A percentile compares a stretch with the other conserved stretches of the same genome.
Evolutionary conservation across 202 grass and related monocot species (phyloP).

Genomic region (Musa balbisiana): DNA sequence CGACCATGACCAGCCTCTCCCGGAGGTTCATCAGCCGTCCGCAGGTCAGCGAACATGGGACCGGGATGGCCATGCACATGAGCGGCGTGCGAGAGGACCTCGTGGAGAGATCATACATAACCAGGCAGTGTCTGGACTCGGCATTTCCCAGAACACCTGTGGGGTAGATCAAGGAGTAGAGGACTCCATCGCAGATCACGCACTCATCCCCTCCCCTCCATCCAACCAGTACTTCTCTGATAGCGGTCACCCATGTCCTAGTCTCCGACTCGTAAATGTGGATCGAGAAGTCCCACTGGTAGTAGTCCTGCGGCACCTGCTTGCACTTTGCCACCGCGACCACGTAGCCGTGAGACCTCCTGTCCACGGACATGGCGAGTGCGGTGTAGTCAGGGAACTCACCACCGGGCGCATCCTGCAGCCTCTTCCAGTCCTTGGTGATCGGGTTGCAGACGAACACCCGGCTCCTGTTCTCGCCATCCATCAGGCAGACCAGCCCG

Average conservation of each 20-base stretch:
- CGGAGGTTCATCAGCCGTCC: constrained; percentile 12
- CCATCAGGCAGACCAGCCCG: constrained; percentile 7
- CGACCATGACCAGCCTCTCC: constrained; percentile 12
- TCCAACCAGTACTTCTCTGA: not conserved
- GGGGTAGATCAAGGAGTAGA: constrained; percentile 13
- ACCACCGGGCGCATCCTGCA: constrained; percentile 6
- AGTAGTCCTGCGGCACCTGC: constrained; percentile 9
- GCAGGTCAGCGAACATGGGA: constrained; percentile 1
- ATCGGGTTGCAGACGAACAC: constrained; percentile 14
- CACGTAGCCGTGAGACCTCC: not conserved
- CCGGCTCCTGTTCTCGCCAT: constrained; percentile 3
- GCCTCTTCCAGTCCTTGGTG: not conserved
- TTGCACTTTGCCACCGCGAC: constrained; percentile 2
- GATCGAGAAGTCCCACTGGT: constrained; percentile 14
- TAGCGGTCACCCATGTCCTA: not conserved
- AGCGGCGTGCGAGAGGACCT: not conserved
- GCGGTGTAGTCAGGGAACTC: constrained; percentile 10
- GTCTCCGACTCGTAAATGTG: constrained; percentile 10
- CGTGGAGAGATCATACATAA: constrained; percentile 4
- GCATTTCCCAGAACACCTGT: constrained; percentile 11
- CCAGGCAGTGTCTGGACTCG: constrained; percentile 6
- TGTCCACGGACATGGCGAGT: constrained; percentile 5
- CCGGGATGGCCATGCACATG: constrained; percentile 6
- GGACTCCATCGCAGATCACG: constrained; percentile 15
- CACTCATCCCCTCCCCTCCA: constrained; percentile 19